phyloP scores from a whole-genome alignment of 495 filamentous ascomycete species.

The Daldinia bambusicola region DNA sequence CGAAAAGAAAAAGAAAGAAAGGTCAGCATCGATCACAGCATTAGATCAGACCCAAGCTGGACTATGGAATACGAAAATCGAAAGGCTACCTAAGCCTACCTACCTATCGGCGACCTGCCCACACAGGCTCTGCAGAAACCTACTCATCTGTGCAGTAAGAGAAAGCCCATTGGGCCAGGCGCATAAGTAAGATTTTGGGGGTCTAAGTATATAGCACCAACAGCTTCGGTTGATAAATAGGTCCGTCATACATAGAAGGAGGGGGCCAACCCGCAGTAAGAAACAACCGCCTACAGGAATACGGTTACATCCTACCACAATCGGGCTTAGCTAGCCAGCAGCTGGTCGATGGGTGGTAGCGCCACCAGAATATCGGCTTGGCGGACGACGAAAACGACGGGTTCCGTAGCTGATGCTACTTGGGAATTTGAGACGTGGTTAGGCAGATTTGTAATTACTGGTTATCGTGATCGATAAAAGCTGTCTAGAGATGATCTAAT shows the following conservation, averaged over 20 bases:
- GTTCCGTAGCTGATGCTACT: slow-evolving; percentile 5
- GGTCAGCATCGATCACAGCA: slow-evolving; percentile 25
- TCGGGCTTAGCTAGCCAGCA: slow-evolving; percentile 19
- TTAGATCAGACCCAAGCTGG: slow-evolving; percentile 15
- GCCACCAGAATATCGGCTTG: slow-evolving; percentile 19
- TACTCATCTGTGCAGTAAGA: slow-evolving; percentile 1
- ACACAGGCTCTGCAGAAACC: slow-evolving; percentile 29
- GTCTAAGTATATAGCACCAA: slow-evolving; percentile 29
- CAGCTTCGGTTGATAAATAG: not conserved
- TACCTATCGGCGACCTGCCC: slow-evolving; percentile 38
- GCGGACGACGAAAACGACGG: slow-evolving; percentile 10
- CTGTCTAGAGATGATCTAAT: not conserved
- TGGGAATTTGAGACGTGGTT: not conserved
- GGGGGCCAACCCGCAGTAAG: slow-evolving; percentile 14
- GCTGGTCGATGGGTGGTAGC: not conserved
- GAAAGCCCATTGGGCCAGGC: slow-evolving; percentile 34
- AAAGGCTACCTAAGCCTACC: slow-evolving; percentile 14
- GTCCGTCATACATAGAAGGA: slow-evolving; percentile 6
- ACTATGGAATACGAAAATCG: slow-evolving; percentile 13
- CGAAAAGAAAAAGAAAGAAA: slow-evolving; percentile 5
- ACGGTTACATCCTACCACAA: slow-evolving; percentile 30
- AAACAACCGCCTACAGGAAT: slow-evolving; percentile 31
- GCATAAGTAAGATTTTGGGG: slow-evolving; percentile 39
- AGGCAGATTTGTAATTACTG: not conserved
- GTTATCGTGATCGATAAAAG: not conserved